These are phyloP conservation scores for Thielaviopsis cerberus DNA, from an alignment of 2,329 filamentous ascomycete genomes.

Conservation along the genomic window DNA sequence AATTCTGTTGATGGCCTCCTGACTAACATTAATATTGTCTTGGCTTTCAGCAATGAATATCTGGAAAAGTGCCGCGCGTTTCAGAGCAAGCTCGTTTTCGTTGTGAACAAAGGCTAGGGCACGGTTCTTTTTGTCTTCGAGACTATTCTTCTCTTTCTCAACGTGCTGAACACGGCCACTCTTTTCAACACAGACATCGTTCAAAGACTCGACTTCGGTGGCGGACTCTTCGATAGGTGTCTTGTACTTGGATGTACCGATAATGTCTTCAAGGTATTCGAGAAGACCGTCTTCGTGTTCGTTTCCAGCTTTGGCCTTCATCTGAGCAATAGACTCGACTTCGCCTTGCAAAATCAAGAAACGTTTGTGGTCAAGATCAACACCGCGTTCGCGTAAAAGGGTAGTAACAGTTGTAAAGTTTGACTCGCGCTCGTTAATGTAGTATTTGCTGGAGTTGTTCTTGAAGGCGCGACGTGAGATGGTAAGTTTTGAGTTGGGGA, in stretches of 20 bases:
- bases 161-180: constrained; percentile 90
- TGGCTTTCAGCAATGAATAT: constrained; percentile 75
- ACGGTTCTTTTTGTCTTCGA: constrained; percentile 94
- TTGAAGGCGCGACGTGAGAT: constrained; percentile 89
- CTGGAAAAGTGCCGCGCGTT: constrained; percentile 84
- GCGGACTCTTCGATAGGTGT: constrained; percentile 88
- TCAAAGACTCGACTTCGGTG: constrained; percentile 72
- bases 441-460: constrained; percentile 97
- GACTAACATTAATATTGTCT: constrained; percentile 72
- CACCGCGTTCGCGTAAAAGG: constrained; percentile 67
- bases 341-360: constrained; percentile 95
- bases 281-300: constrained; percentile 92
- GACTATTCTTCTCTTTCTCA: constrained; percentile 81
- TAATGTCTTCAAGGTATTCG: constrained; percentile 96
- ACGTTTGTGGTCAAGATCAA: constrained; percentile 93
- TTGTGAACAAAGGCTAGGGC: constrained; percentile 75
- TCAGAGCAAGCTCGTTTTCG: constrained; percentile 79
- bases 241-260: constrained; percentile 97
- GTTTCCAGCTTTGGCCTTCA: constrained; percentile 89
- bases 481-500: constrained; percentile 68
- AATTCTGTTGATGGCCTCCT: constrained; percentile 81
- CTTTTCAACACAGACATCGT: constrained; percentile 90
- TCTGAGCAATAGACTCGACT: constrained; percentile 95
- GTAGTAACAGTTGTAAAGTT: constrained; percentile 86
- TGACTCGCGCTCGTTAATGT: constrained; percentile 76